These are phyloP conservation scores for Collybia nuda DNA, from an alignment of 768 basidiomycete genomes.

Conservation along the genomic window DNA sequence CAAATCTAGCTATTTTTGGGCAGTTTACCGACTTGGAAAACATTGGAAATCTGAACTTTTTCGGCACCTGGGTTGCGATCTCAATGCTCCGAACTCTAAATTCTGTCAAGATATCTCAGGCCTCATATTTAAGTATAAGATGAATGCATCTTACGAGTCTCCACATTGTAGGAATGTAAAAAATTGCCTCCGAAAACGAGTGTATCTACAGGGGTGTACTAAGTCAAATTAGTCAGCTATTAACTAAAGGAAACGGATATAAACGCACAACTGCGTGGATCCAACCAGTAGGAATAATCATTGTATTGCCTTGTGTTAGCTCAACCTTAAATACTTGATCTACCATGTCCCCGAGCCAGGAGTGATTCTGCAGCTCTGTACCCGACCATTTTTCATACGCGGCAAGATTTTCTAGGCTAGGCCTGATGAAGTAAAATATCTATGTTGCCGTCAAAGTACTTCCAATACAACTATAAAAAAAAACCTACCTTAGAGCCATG, in stretches of 20 bases:
- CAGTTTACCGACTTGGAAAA: conserved; percentile 60
- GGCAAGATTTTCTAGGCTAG: conserved; percentile 80
- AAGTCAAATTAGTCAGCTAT: conserved; percentile 10
- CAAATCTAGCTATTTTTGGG: not conserved
- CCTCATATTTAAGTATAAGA: not conserved
- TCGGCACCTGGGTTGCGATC: conserved; percentile 88
- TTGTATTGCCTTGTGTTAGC: conserved; percentile 75
- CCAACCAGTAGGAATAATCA: conserved; percentile 97
- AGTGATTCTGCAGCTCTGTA: conserved; percentile 80
- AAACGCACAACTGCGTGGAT: conserved; percentile 91
- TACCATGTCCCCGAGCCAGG: conserved; percentile 92
- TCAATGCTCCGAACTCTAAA: conserved; percentile 89
- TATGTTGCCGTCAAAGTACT: conserved; percentile 26
- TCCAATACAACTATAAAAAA: not conserved
- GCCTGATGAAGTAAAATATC: conserved; percentile 95
- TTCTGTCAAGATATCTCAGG: conserved; percentile 48
- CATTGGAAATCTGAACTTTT: conserved; percentile 85
- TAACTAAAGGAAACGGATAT: not conserved
- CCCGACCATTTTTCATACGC: conserved; percentile 96
- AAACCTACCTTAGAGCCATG: conserved; percentile 74
- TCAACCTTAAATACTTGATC: conserved; percentile 90
- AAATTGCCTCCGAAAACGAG: conserved; percentile 98
- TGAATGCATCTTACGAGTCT: conserved; percentile 62
- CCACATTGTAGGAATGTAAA: conserved; percentile 87
- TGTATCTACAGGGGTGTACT: conserved; percentile 91